Percentiles rank a stretch among this genome's conserved stretches.
phyloP scores from a whole-genome alignment of 2,329 filamentous ascomycete species.

The Aureobasidium musti region DNA sequence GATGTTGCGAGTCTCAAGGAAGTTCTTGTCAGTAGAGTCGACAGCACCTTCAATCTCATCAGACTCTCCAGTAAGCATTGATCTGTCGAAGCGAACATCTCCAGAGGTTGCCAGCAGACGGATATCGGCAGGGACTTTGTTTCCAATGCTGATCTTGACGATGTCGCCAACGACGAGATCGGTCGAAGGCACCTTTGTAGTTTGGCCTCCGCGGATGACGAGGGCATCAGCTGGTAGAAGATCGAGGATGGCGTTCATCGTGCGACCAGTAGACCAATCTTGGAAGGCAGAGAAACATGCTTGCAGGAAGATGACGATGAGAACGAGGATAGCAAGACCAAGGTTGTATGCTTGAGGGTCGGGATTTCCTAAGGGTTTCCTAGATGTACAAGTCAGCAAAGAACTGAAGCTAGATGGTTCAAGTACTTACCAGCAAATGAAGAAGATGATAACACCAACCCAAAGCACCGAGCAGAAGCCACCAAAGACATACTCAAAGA shows the following conservation, averaged over 20 bases:
- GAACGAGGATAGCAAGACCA: slow-evolving; percentile 50
- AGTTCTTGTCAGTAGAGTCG: slow-evolving; percentile 47
- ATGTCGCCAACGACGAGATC: slow-evolving; percentile 48
- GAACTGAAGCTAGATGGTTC: background rate
- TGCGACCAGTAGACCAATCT: slow-evolving; percentile 52
- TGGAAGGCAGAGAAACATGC: slow-evolving; percentile 53
- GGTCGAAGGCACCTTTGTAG: slow-evolving; percentile 40
- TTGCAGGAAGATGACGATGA: slow-evolving; percentile 53
- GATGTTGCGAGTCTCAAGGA: slow-evolving; percentile 50
- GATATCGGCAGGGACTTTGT: slow-evolving; percentile 50
- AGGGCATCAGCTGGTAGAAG: slow-evolving; percentile 50
- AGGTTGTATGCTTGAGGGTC: slow-evolving; percentile 49
- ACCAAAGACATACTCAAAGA: slow-evolving; percentile 50
- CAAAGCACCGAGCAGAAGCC: slow-evolving; percentile 54
- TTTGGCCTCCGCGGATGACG: slow-evolving; percentile 46
- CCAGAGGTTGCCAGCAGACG: slow-evolving; percentile 48
- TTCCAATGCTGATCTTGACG: slow-evolving; percentile 45
- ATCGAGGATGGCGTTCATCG: slow-evolving; percentile 53
- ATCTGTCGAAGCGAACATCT: slow-evolving; percentile 49
- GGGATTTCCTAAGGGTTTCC: slow-evolving; percentile 48
- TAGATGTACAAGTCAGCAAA: background rate
- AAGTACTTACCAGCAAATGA: slow-evolving; percentile 48
- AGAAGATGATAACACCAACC: slow-evolving; percentile 53
- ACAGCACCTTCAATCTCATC: slow-evolving; percentile 48
- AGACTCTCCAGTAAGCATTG: slow-evolving; percentile 49